These are phyloP conservation scores for Pythium insidiosum DNA, from an alignment of 352 stramenopile genomes.

Conservation along the genomic window DNA sequence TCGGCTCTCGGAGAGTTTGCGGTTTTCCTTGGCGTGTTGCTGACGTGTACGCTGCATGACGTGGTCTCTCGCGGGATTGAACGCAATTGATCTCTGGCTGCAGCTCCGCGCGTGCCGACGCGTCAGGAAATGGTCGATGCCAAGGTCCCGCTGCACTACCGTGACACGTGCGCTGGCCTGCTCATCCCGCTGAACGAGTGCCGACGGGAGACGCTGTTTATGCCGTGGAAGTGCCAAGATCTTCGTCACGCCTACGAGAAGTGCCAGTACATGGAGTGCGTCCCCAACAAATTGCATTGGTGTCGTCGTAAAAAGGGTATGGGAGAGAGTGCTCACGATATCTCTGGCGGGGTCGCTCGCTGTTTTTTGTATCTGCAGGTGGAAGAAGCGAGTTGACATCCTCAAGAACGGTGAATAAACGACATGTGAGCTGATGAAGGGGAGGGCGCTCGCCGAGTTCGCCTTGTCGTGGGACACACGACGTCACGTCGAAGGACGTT, in stretches of 20 bases:
- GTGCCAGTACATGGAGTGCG: conserved; percentile 94
- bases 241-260: conserved; percentile 98
- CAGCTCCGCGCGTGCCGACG: conserved; percentile 65
- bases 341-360: no score
- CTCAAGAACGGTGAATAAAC: conserved; percentile 67
- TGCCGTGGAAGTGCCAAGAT: conserved; percentile 95
- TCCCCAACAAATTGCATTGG: neutral
- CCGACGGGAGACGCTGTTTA: conserved; percentile 90
- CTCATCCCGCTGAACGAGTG: conserved; percentile 95
- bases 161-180: conserved; percentile 93
- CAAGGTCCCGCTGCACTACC: conserved; percentile 90
- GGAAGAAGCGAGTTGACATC: conserved; percentile 80
- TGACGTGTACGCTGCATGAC: no score
- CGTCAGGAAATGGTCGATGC: conserved; percentile 92
- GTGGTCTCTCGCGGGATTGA: no score
- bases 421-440: no score
- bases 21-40: neutral
- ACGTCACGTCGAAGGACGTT: no score
- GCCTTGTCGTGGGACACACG: neutral
- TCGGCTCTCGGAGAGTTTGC: no score
- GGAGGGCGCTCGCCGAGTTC: neutral
- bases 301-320: no score
- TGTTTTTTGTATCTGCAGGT: conserved; percentile 16
- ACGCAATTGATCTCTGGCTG: no score
- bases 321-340: no score